Evolutionary conservation across 176 grass and related monocot genomes (phyloP).

Genomic region (Echinochloa phyllopogon): DNA sequence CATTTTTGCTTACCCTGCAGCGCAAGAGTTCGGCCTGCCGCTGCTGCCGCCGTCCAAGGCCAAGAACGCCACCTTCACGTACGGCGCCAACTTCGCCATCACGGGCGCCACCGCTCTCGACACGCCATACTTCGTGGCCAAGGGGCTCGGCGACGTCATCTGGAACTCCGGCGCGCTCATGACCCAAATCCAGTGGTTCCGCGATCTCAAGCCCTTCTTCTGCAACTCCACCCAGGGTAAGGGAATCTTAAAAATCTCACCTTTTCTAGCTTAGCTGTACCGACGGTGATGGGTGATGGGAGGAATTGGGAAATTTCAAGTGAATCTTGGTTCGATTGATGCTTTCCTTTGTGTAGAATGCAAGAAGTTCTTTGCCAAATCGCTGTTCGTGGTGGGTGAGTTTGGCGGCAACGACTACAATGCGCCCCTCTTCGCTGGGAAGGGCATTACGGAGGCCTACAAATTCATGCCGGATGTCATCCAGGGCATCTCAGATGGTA

Average conservation of each 20-base stretch:
- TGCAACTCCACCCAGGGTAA: constrained; percentile 72
- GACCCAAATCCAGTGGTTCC: constrained; percentile 95
- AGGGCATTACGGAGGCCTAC: constrained; percentile 61
- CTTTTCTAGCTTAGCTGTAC: constrained; percentile 7
- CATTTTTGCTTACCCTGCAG: constrained; percentile 41
- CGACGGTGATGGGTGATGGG: background rate
- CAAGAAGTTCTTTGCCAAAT: constrained; percentile 66
- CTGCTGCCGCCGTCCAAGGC: constrained; percentile 75
- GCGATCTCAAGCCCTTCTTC: constrained; percentile 77
- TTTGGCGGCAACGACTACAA: constrained; percentile 94
- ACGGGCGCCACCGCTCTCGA: constrained; percentile 86
- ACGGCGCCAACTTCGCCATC: constrained; percentile 93
- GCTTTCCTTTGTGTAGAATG: constrained; percentile 48
- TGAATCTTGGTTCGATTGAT: background rate
- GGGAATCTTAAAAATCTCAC: constrained; percentile 11
- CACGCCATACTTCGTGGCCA: constrained; percentile 70
- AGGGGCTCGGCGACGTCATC: constrained; percentile 59
- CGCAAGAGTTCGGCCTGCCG: constrained; percentile 71
- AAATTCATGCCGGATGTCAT: constrained; percentile 82
- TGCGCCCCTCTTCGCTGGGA: constrained; percentile 65
- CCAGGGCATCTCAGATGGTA: constrained; percentile 62
- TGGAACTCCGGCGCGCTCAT: constrained; percentile 82
- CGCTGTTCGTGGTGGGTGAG: constrained; percentile 80
- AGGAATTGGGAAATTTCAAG: background rate
- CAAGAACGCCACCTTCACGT: constrained; percentile 59